Evolutionary conservation across 2,329 filamentous ascomycete species (phyloP), one percentile per base, ranked within the genome.

Genomic region (Bipolaris zeicola): DNA sequence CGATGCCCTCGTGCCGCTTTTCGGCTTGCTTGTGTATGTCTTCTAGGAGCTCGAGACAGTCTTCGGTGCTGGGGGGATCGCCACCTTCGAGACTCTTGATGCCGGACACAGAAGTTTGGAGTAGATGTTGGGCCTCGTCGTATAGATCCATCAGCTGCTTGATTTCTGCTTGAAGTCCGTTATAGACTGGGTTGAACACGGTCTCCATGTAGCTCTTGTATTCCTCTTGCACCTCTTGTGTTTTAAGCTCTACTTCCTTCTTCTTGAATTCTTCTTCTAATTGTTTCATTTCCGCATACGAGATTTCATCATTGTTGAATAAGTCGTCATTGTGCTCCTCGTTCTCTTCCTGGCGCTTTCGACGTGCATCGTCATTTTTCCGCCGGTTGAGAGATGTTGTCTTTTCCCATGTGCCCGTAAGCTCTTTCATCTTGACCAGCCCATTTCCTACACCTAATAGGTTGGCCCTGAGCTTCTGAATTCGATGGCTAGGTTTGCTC

Each of bases 221-320:
- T 63, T 85, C 83, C 10, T 75, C 75, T 39, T 80, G 75, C 57
- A 84, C 82, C 68, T 85, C 83, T 42, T 81, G 77, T n/a, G 81
- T 77, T 60, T 82, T 82, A 37, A 76, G 73, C 31, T 79, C 77
- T 43, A 78, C 78, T 66, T 86, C 83, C 8, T 76, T 77, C 52
- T 81, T 78, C 55, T 83, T 82, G 62, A 84, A 84, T 28, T 84
- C 82, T 46, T 82, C 79, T 64, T 86, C 83, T 8, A 85, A 72
- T 14, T 77, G 76, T 36, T 80, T 80, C 62, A 86, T 83, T 46
- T 85, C 83, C 11, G 82, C 82, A 66, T 86, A 85, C 0, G 82
- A 82, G 42, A 86, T 85, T 61, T 84, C 80, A 52, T 85, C 80
- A 46, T 78, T 79, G 60, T 85, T 81, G 72, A 85, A 86, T 1